Evolutionary conservation across 148 eudicot genomes (phyloP).

Genomic region (Fagopyrum homotropicum): DNA sequence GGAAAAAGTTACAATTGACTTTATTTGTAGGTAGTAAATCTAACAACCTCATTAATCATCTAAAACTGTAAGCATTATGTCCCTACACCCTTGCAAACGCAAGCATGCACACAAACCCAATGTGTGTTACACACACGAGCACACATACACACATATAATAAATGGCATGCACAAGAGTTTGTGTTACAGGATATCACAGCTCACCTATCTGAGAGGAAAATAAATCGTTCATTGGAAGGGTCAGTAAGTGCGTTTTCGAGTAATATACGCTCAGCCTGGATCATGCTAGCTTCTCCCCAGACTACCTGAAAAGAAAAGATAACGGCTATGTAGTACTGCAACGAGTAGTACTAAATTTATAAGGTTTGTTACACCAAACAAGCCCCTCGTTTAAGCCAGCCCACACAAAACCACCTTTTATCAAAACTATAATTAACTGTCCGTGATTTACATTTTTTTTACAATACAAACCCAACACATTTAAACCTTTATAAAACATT

Average conservation of each 20-base stretch:
- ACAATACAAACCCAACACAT: neutral
- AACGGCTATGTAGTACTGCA: neutral
- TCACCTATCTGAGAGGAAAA: slow-evolving; percentile 76
- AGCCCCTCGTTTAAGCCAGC: neutral
- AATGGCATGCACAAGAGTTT: neutral
- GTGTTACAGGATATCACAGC: slow-evolving; percentile 12
- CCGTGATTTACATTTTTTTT: neutral
- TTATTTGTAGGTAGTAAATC: neutral
- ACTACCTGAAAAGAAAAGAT: slow-evolving; percentile 46
- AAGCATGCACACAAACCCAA: neutral
- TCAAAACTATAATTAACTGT: neutral
- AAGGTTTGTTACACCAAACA: neutral
- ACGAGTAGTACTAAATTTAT: neutral
- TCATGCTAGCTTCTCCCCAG: slow-evolving; percentile 86
- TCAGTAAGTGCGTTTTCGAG: slow-evolving; percentile 57
- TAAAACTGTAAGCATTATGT: neutral
- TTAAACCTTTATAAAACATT: neutral
- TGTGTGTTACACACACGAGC: neutral
- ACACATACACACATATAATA: neutral
- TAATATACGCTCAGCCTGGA: slow-evolving; percentile 71
- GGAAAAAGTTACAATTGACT: neutral
- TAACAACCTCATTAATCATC: neutral
- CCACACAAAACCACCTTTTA: neutral
- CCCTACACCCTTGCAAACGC: neutral
- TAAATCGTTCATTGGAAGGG: slow-evolving; percentile 55